These are phyloP conservation scores for Verticillium nubilum DNA, from an alignment of 2,329 filamentous ascomycete species.

Conservation along the genomic window DNA sequence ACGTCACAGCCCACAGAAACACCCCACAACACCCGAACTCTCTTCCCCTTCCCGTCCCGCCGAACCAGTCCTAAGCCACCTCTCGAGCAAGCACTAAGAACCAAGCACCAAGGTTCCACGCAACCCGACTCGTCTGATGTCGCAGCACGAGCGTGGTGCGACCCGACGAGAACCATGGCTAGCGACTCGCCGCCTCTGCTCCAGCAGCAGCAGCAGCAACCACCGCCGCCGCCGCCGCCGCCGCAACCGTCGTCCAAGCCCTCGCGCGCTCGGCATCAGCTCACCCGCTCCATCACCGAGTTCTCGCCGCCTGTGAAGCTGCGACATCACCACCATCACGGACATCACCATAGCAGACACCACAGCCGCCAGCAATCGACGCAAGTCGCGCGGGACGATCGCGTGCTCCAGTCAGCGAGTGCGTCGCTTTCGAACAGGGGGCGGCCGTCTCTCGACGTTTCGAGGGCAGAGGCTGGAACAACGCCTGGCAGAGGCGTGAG, in stretches of 20 bases:
- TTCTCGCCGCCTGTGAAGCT: constrained; percentile 41
- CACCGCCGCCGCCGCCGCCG: neutral
- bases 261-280: constrained; percentile 38
- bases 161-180: neutral
- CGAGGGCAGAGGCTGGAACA: constrained; percentile 38
- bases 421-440: constrained; percentile 15
- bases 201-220: neutral
- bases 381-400: constrained; percentile 22
- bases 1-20: neutral
- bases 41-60: neutral
- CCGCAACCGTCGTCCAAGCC: neutral
- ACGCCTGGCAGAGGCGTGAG: constrained; percentile 16
- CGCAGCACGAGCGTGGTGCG: neutral
- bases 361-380: constrained; percentile 21
- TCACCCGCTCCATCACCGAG: constrained; percentile 52
- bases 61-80: neutral
- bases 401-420: constrained; percentile 7
- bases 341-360: constrained; percentile 22
- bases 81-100: neutral
- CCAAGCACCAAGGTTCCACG: neutral
- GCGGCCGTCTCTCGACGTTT: constrained; percentile 38
- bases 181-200: neutral
- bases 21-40: neutral
- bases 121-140: neutral
- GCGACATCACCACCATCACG: constrained; percentile 25